A percentile compares a stretch with the other conserved stretches of the same genome.
phyloP scores from a whole-genome alignment of 805 yeast species.

The fission yeast (Schizosaccharomyces pombe) region DNA sequence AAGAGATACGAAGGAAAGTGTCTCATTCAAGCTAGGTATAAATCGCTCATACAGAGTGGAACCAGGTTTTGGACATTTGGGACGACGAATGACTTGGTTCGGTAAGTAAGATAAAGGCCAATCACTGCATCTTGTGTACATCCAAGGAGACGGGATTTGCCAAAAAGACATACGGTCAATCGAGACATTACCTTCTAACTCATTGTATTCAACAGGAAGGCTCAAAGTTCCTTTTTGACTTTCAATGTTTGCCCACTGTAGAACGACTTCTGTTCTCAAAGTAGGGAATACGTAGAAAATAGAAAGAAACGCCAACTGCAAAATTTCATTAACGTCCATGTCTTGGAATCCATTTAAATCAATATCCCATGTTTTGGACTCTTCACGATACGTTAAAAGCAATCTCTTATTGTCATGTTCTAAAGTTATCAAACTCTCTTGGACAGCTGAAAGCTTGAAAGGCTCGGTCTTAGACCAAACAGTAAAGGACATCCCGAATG shows the following conservation, averaged over 20 bases:
- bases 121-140: neutral
- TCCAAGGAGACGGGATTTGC: neutral
- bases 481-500: too few relatives aligned
- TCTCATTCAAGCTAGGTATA: constrained; percentile 8
- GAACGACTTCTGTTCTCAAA: neutral
- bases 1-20: constrained; percentile 7
- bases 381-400: neutral
- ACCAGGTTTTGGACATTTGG: constrained; percentile 5
- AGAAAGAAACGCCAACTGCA: neutral
- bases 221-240: neutral
- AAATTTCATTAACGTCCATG: neutral
- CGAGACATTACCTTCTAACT: neutral
- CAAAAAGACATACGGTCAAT: neutral
- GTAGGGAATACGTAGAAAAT: neutral
- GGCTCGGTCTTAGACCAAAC: too few relatives aligned
- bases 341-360: neutral
- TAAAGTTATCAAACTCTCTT: neutral
- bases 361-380: neutral
- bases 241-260: neutral
- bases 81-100: neutral
- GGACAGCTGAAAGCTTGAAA: too few relatives aligned
- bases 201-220: neutral
- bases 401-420: neutral
- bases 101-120: constrained; percentile 4
- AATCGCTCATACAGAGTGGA: constrained; percentile 9